These are phyloP conservation scores for Tricholomella constricta DNA, from an alignment of 768 basidiomycete species.

Conservation along the genomic window DNA sequence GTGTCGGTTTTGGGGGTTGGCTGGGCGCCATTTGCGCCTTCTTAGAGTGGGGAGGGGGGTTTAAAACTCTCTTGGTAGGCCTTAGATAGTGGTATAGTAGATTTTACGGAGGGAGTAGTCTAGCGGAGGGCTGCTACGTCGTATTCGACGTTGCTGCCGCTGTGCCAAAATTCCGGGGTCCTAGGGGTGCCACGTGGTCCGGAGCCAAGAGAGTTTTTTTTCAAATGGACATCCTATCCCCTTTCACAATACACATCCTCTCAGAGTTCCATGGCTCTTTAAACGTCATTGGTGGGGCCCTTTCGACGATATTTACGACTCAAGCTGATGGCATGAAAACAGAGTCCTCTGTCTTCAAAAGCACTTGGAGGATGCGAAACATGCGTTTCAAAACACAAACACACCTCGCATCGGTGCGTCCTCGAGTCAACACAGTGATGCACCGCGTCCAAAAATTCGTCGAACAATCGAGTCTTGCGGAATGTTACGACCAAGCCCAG, in stretches of 20 bases:
- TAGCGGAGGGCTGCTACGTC: no score
- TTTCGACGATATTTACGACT: not conserved
- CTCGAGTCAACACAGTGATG: not conserved
- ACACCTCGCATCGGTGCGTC: not conserved
- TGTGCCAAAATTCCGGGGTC: no score
- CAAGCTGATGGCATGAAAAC: not conserved
- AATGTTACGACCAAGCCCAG: constrained; percentile 2
- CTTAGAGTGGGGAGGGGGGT: no score
- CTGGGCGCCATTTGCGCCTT: no score
- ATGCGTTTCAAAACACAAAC: not conserved
- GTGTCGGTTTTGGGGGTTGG: no score
- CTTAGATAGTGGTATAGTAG: no score
- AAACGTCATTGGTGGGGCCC: constrained; percentile 17
- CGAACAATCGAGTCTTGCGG: not conserved
- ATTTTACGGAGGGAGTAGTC: no score
- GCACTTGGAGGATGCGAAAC: constrained; percentile 1
- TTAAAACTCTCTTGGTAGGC: no score
- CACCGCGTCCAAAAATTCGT: not conserved
- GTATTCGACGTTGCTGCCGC: no score
- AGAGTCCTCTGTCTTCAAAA: constrained; percentile 10
- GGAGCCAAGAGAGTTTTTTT: no score
- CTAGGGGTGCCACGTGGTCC: no score
- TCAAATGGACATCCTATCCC: no score
- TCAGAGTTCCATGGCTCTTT: constrained; percentile 16
- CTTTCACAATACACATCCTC: constrained; percentile 17